Percentiles rank a stretch among this genome's conserved stretches.
Evolutionary conservation across 2,329 filamentous ascomycete genomes (phyloP).

Genomic region (Fusarium tuaranense): DNA sequence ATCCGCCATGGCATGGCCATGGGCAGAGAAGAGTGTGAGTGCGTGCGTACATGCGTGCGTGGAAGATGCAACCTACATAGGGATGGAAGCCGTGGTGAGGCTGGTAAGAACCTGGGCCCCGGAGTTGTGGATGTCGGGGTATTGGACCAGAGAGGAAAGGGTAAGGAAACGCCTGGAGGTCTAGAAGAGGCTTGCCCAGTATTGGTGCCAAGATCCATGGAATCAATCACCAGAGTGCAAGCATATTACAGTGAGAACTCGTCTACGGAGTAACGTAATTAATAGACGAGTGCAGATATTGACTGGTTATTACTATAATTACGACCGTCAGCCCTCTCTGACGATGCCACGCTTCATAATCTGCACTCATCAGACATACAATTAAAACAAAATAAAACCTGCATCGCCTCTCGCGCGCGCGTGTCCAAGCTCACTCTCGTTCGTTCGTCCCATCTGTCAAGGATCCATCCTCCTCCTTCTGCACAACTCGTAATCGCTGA

Average conservation of each 20-base stretch:
- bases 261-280: neutral
- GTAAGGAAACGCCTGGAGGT: conserved; percentile 1
- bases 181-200: conserved; percentile 6
- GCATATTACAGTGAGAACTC: neutral
- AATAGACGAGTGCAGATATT: neutral
- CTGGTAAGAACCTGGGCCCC: conserved; percentile 11
- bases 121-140: conserved; percentile 5
- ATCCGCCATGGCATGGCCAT: neutral
- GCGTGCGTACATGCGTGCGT: neutral
- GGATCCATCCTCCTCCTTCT: neutral
- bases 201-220: neutral
- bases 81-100: conserved; percentile 6
- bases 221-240: neutral
- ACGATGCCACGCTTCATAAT: neutral
- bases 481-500: neutral
- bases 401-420: neutral
- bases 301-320: neutral
- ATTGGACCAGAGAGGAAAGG: conserved; percentile 16
- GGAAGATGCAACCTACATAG: neutral
- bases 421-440: conserved; percentile 24
- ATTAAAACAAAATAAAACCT: neutral
- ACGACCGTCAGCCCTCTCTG: neutral
- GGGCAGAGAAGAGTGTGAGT: neutral
- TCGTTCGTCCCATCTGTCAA: conserved; percentile 15
- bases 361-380: neutral